phyloP scores from a whole-genome alignment of 176 grass and related monocot species.

The Eleusine coracana region DNA sequence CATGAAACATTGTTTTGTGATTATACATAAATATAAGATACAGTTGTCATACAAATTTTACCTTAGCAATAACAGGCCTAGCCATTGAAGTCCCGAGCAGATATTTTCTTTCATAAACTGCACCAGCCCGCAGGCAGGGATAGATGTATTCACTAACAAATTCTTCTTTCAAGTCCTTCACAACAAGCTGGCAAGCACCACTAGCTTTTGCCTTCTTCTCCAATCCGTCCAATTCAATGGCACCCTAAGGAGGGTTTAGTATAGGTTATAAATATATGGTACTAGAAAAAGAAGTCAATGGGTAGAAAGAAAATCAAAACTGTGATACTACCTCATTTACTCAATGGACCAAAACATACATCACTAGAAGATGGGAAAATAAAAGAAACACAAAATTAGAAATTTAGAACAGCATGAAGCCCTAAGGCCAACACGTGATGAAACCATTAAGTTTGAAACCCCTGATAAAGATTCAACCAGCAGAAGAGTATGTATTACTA shows the following conservation, averaged over 20 bases:
- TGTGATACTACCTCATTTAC: neutral
- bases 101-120: constrained; percentile 99
- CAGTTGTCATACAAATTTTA: constrained; percentile 14
- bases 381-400: constrained; percentile 17
- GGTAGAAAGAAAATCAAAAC: constrained; percentile 7
- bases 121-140: constrained; percentile 87
- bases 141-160: constrained; percentile 94
- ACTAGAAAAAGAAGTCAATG: constrained; percentile 5
- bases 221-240: constrained; percentile 89
- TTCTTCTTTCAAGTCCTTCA: constrained; percentile 94
- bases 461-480: neutral
- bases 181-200: constrained; percentile 92
- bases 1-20: neutral
- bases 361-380: neutral
- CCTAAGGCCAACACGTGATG: neutral
- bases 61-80: constrained; percentile 97
- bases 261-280: constrained; percentile 12
- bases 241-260: constrained; percentile 54
- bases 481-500: neutral
- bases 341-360: neutral
- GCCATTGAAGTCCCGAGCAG: constrained; percentile 98
- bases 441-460: neutral
- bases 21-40: neutral
- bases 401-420: neutral
- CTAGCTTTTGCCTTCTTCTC: constrained; percentile 95